Conservation (phyloP, 495 filamentous ascomycete genomes). For the Penicillium macrosclerotiorum region DNA sequence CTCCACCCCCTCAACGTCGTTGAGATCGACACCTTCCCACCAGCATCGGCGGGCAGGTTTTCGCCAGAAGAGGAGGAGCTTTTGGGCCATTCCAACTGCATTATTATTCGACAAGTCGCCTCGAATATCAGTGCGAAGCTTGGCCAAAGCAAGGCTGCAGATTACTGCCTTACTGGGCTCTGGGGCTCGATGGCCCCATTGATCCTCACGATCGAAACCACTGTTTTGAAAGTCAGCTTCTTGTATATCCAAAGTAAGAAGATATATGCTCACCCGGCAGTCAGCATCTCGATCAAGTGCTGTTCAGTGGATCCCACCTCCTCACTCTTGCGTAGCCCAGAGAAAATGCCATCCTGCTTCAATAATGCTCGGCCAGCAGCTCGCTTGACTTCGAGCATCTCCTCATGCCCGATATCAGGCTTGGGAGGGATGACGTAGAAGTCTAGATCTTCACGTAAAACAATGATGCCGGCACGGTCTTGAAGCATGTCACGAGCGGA, state of each 20-base stretch:
- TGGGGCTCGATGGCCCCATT: slow-evolving; percentile 91
- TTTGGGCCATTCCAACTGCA: slow-evolving; percentile 97
- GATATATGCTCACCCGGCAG: slow-evolving; percentile 72
- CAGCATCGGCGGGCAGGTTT: slow-evolving; percentile 96
- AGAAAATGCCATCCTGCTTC: slow-evolving; percentile 94
- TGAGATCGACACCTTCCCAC: slow-evolving; percentile 98
- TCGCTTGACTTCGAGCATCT: slow-evolving; percentile 96
- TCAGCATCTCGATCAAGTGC: slow-evolving; percentile 99
- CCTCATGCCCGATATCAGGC: slow-evolving; percentile 75
- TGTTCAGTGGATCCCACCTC: slow-evolving; percentile 96
- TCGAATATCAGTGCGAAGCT: slow-evolving; percentile 87
- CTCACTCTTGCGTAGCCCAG: slow-evolving; percentile 88
- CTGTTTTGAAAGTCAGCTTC: slow-evolving; percentile 42
- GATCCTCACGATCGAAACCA: slow-evolving; percentile 93
- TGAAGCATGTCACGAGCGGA: slow-evolving; percentile 74
- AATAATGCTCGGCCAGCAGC: slow-evolving; percentile 85
- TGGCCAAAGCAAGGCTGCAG: slow-evolving; percentile 89
- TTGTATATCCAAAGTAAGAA: not conserved
- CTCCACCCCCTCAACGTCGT: slow-evolving; percentile 84
- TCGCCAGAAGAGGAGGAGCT: slow-evolving; percentile 95
- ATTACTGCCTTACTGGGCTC: slow-evolving; percentile 98
- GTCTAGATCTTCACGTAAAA: slow-evolving; percentile 92
- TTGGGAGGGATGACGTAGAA: slow-evolving; percentile 96
- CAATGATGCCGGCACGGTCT: slow-evolving; percentile 94
- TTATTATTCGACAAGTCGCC: slow-evolving; percentile 74